Evolutionary conservation across 2,329 filamentous ascomycete species (phyloP), one percentile per base, ranked within the genome.

Genomic region (Pseudocercospora ulei): DNA sequence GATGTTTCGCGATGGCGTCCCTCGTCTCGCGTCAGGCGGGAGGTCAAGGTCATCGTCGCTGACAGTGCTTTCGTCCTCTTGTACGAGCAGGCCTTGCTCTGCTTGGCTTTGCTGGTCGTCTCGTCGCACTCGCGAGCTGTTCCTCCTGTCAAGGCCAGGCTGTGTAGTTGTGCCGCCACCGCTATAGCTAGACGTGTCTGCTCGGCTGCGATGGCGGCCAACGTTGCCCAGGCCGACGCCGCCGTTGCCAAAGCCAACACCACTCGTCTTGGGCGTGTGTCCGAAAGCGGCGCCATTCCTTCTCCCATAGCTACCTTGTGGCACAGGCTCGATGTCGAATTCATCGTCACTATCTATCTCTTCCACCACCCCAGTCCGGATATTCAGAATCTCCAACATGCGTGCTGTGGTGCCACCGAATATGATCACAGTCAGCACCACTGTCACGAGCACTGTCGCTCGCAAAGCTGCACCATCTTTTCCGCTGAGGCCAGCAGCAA

Each of bases 311-410:
- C 34, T 71, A 11, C 74, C 74, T 35, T 82, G 76, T 7, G 70
- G 70, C 12, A 70, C 63, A 7, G 68, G 64, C 60, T 95, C 90
- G 46, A 95, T 98, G 59, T 98, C 90, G 55, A 98, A 98, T 61
- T 98, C 90, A 57, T 98, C 90, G 57, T 98, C 90, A 28, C 85
- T 94, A 59, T 98, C 90, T 28, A 93, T 82, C 59, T 98, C 90
- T 54, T 98, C 90, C 0, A 95, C 83, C 0, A 98, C 88, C 0
- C 90, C 90, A 0, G 88, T 98, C 40, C 85, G 77, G 46, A 98
- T 98, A n/a, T 86, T 82, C 9, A 96, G 67, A 38, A 98, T 98
- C 60, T 98, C 90, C 11, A 98, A 70, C 90, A 98, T 98, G 39
- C 88, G 80, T 7, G 88, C 87, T 0, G 90, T 98, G 4, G 90